phyloP scores from a whole-genome alignment of 805 yeast species.

The Candida oleophila region DNA sequence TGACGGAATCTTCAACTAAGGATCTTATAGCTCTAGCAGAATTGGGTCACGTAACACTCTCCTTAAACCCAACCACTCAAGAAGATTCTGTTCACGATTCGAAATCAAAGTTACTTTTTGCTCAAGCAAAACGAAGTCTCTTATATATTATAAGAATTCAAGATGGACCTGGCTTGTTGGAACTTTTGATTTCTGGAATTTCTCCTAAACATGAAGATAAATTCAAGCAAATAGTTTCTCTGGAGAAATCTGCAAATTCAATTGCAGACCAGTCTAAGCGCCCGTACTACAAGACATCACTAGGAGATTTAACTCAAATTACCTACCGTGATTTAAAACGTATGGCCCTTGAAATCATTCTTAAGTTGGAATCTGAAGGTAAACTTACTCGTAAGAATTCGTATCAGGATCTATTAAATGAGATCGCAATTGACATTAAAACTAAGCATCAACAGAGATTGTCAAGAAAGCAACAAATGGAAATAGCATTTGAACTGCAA shows the following conservation, averaged over 20 bases:
- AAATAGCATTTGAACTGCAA: slow-evolving; percentile 40
- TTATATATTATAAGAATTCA: slow-evolving; percentile 83
- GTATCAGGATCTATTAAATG: slow-evolving; percentile 77
- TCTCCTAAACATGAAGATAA: slow-evolving; percentile 64
- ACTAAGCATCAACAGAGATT: slow-evolving; percentile 46
- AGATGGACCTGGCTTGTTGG: slow-evolving; percentile 63
- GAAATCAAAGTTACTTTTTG: slow-evolving; percentile 55
- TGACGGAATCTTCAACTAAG: slow-evolving; percentile 30
- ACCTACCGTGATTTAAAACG: slow-evolving; percentile 77
- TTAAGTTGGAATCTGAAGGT: slow-evolving; percentile 72
- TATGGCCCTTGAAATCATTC: slow-evolving; percentile 67
- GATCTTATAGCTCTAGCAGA: slow-evolving; percentile 51
- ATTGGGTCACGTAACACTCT: slow-evolving; percentile 52
- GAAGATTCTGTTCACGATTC: slow-evolving; percentile 52
- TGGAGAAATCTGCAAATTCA: slow-evolving; percentile 37
- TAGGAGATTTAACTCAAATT: slow-evolving; percentile 48
- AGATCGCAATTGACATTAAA: slow-evolving; percentile 76
- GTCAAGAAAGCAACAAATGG: slow-evolving; percentile 40
- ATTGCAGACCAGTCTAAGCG: slow-evolving; percentile 40
- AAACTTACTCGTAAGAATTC: slow-evolving; percentile 63
- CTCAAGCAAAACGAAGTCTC: slow-evolving; percentile 82
- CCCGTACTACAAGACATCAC: slow-evolving; percentile 45
- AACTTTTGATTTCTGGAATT: slow-evolving; percentile 66
- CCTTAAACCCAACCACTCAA: slow-evolving; percentile 52
- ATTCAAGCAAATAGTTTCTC: slow-evolving; percentile 54